Percentiles rank a stretch among this genome's conserved stretches.
phyloP scores from a whole-genome alignment of 2,329 filamentous ascomycete species.

The Zymoseptoria tritici region DNA sequence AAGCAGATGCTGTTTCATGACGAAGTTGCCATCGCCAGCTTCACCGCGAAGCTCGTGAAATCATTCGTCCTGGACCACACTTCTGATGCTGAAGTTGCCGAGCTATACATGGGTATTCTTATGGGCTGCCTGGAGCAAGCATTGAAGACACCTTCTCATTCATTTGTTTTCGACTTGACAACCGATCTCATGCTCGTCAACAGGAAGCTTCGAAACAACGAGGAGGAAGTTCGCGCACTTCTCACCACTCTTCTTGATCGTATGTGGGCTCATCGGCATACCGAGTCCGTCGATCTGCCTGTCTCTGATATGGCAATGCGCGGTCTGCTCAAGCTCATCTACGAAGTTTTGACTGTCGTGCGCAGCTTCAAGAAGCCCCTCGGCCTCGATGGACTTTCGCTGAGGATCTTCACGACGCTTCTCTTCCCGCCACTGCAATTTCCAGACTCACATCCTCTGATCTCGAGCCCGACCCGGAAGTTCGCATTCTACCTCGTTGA shows the following conservation, averaged over 20 bases:
- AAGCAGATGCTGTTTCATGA: slow-evolving; percentile 17
- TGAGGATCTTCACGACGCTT: slow-evolving; percentile 17
- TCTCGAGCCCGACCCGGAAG: slow-evolving; percentile 14
- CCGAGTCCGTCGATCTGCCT: slow-evolving; percentile 18
- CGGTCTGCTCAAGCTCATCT: slow-evolving; percentile 35
- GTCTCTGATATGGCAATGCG: slow-evolving; percentile 18
- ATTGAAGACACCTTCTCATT: slow-evolving; percentile 7
- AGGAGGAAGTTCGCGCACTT: slow-evolving; percentile 15
- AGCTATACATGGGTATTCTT: slow-evolving; percentile 19
- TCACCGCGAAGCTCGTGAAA: slow-evolving; percentile 13
- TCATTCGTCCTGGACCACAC: slow-evolving; percentile 18
- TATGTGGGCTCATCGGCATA: slow-evolving; percentile 19
- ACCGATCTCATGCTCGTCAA: slow-evolving; percentile 11
- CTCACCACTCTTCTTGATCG: slow-evolving; percentile 11
- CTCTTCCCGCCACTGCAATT: slow-evolving; percentile 20
- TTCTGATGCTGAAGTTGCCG: slow-evolving; percentile 8
- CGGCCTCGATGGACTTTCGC: slow-evolving; percentile 16
- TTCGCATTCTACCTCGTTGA: slow-evolving; percentile 20
- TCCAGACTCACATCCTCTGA: slow-evolving; percentile 7
- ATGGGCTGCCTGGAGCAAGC: slow-evolving; percentile 17
- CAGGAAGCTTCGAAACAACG: slow-evolving; percentile 11
- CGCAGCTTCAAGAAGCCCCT: slow-evolving; percentile 27
- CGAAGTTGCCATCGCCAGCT: slow-evolving; percentile 9
- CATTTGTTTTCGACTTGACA: slow-evolving; percentile 17
- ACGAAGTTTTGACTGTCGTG: slow-evolving; percentile 24